phyloP scores from a whole-genome alignment of 176 grass and related monocot species.

The Aegilops speltoides region DNA sequence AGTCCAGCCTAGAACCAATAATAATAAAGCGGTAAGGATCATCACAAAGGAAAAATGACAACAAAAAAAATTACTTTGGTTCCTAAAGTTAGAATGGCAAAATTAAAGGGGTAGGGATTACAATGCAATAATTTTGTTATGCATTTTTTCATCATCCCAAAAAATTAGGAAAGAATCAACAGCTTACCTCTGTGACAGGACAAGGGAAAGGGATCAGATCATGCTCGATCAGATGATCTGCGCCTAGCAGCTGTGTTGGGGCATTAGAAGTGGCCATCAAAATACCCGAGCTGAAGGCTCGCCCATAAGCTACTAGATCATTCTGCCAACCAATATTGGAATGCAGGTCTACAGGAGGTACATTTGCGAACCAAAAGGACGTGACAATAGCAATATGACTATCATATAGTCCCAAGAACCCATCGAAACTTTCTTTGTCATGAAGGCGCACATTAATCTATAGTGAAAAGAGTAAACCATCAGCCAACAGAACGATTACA shows the following conservation, averaged over 20 bases:
- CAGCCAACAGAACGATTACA: not conserved
- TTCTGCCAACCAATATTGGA: not conserved
- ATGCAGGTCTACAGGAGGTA: not conserved
- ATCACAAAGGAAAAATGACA: conserved; percentile 2
- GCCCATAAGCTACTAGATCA: not conserved
- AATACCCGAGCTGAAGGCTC: not conserved
- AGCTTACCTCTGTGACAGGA: not conserved
- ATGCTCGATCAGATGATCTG: not conserved
- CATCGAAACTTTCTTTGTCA: not conserved
- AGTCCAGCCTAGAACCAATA: conserved; percentile 29
- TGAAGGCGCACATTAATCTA: not conserved
- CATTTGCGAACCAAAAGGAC: not conserved
- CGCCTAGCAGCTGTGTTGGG: not conserved
- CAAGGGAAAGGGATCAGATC: not conserved
- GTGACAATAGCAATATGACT: not conserved
- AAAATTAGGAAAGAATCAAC: not conserved
- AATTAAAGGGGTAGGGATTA: not conserved
- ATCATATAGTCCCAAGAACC: conserved; percentile 2
- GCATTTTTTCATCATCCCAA: not conserved
- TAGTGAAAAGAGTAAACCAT: not conserved
- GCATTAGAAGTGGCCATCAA: not conserved
- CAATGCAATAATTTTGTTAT: not conserved
- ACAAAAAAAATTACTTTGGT: not conserved
- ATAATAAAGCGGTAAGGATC: not conserved
- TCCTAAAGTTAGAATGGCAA: not conserved